Base-by-base conservation (phyloP, 1,284 basidiomycete genomes). In the Trametes polyzona region DNA sequence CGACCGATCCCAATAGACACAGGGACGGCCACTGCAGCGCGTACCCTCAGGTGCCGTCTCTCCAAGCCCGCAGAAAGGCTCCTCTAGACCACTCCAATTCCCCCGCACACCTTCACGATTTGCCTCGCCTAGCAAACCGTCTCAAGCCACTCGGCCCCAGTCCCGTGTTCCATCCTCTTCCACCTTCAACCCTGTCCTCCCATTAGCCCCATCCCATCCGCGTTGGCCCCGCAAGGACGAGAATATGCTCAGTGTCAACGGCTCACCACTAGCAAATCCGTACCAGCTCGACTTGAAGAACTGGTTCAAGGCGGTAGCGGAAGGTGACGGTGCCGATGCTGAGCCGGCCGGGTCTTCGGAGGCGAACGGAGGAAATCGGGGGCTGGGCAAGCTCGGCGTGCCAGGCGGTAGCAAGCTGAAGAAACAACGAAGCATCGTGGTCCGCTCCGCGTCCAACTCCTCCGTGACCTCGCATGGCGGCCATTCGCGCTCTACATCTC, bases 221-320 rank as follows among this genome's bases (percentile, higher is more conserved):
- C 73, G 76, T 17, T 73, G 73, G 68, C 87, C 88, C 8, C 81
- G 86, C 47, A 81, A 78, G 63, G 83, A 90, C 60, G 89, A 92
- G 69, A 83, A 76, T 62, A 82, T 92, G 81, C 78, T 92, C 47
- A 90, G 87, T 65, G 71, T 87, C 19, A 92, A 92, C 57, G 90
- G 90, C 4, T 90, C 88, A 1, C 90, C 90, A 0, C 76, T 92
- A 9, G 82, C 86, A 8, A 90, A 91, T 67, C 89, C 89, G 0
- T 86, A 86, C 64, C 76, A 83, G 53, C 79, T 86, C 78, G 84
- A 80, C 78, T 70, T 71, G 68, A 29, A 73, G 42, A 62, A 65
- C 42, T 67, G 67, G 67, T 58, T 70, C 57, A 59, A 74, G 11
- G 69, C 70, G 32, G 74, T 75, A 12, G 63, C 67, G 2, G 54